Base-by-base conservation (phyloP, 2,329 filamentous ascomycete species). In the Fusarium newnesense region DNA sequence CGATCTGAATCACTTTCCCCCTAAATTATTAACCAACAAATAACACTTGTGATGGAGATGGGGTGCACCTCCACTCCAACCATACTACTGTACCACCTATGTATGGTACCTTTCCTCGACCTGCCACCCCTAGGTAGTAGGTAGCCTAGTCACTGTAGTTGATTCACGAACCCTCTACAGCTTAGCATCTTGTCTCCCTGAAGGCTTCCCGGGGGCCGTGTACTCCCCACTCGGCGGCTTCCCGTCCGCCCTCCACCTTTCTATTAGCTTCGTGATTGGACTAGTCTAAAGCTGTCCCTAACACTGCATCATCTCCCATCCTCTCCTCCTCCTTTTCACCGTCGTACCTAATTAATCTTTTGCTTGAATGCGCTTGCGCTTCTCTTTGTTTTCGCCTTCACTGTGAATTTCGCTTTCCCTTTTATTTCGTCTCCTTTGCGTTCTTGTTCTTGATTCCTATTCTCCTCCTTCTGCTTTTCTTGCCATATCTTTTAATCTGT, bases 361-460 rank as follows among this genome's bases (percentile, higher is more conserved):
- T 69, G 63, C 64, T 72, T 73, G 64, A 70, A 67, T 74, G 72
- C 72, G 71, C 72, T 67, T 74, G 72, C 72, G 72, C 72, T 75
- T 73, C 67, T 54, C 69, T 71, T 65, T 61, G 47, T 73, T 61
- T 61, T 54, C 47, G 30, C 58, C 52, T 61, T 67, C 64, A 52
- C 63, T 54, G 50, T 53, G 24, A 53, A 39, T 65, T 65, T 66
- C 43, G 42, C 60, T 64, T 73, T 75, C 63, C 46, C 66, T 73
- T 69, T 73, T 54, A 60, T 73, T 69, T 62, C 54, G 43, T 73
- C 69, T 67, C 60, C 58, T 63, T 64, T 66, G 64, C 36, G 53
- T 69, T 75, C 69, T 75, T 69, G 39, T 60, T 60, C 30, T 46
- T 53, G 37, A 46, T 69, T 63, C 28, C 28, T 34, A 50, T 70